phyloP scores from a whole-genome alignment of 495 filamentous ascomycete species.

The Clohesyomyces aquaticus region DNA sequence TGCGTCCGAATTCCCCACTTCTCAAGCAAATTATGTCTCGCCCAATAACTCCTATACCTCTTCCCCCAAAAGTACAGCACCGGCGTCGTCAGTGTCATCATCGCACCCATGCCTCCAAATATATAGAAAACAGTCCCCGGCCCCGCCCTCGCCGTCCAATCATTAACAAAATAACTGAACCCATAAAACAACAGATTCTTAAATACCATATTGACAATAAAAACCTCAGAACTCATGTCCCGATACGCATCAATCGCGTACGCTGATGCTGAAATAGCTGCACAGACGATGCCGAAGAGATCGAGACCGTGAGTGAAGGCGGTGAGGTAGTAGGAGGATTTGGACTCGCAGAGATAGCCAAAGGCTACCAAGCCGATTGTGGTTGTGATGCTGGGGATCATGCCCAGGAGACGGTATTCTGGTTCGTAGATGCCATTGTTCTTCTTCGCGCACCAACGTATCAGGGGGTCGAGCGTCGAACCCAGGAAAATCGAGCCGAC shows the following conservation, averaged over 20 bases:
- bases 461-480: conserved; percentile 32
- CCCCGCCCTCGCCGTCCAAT: conserved; percentile 33
- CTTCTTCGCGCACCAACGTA: conserved; percentile 37
- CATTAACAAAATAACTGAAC: conserved; percentile 39
- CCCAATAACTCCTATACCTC: conserved; percentile 41
- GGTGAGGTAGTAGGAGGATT: conserved; percentile 32
- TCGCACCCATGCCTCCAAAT: conserved; percentile 31
- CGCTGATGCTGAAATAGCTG: conserved; percentile 25
- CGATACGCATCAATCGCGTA: conserved; percentile 41
- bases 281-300: conserved; percentile 33
- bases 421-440: conserved; percentile 39
- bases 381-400: conserved; percentile 20
- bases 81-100: conserved; percentile 24
- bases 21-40: conserved; percentile 37
- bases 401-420: conserved; percentile 33
- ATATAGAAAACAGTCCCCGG: conserved; percentile 35
- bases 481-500: conserved; percentile 33
- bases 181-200: conserved; percentile 41
- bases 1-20: conserved; percentile 39
- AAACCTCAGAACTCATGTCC: conserved; percentile 35
- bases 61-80: conserved; percentile 39
- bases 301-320: conserved; percentile 29
- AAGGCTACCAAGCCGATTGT: conserved; percentile 33
- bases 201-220: conserved; percentile 42
- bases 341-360: conserved; percentile 31